A percentile compares a stretch with the other conserved stretches of the same genome.
Evolutionary conservation across 1,139 yeast species (phyloP).

Genomic region (Diutina siamensis): DNA sequence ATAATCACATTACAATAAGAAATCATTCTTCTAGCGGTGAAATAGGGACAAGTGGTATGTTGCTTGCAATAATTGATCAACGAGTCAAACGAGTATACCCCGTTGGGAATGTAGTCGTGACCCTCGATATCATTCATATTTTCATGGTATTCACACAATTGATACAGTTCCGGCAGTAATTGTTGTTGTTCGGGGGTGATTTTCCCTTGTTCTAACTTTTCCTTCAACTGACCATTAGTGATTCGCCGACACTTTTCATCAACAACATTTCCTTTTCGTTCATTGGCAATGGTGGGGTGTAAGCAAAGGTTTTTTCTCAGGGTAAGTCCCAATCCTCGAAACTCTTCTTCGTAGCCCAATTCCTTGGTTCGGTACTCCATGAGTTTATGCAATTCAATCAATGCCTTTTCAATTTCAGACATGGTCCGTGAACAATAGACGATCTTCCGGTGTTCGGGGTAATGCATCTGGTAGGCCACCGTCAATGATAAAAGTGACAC

Average conservation of each 20-base stretch:
- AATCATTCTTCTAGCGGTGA: slow-evolving; percentile 96
- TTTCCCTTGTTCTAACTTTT: slow-evolving; percentile 41
- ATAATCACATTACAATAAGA: slow-evolving; percentile 89
- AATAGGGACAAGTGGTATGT: slow-evolving; percentile 85
- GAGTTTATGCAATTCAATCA: slow-evolving; percentile 80
- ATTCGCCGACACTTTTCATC: slow-evolving; percentile 93
- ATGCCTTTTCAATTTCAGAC: slow-evolving; percentile 97
- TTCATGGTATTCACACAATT: slow-evolving; percentile 78
- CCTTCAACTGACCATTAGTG: slow-evolving; percentile 83
- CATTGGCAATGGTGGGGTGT: slow-evolving; percentile 80
- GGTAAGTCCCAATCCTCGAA: slow-evolving; percentile 87
- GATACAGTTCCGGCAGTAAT: slow-evolving; percentile 16
- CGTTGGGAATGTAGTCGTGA: slow-evolving; percentile 78
- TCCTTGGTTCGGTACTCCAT: slow-evolving; percentile 81
- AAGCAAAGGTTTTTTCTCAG: slow-evolving; percentile 89
- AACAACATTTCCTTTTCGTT: slow-evolving; percentile 84
- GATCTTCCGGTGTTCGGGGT: slow-evolving; percentile 89
- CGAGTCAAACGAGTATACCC: slow-evolving; percentile 89
- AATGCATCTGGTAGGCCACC: slow-evolving; percentile 90
- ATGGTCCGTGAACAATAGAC: slow-evolving; percentile 98
- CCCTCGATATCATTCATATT: slow-evolving; percentile 79
- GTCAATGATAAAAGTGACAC: slow-evolving; percentile 82
- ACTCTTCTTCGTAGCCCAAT: slow-evolving; percentile 75
- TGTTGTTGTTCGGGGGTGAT: slow-evolving; percentile 48
- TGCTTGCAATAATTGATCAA: slow-evolving; percentile 65